Base-by-base conservation (phyloP, 345 rosid genomes). In the Ricinus communis region DNA sequence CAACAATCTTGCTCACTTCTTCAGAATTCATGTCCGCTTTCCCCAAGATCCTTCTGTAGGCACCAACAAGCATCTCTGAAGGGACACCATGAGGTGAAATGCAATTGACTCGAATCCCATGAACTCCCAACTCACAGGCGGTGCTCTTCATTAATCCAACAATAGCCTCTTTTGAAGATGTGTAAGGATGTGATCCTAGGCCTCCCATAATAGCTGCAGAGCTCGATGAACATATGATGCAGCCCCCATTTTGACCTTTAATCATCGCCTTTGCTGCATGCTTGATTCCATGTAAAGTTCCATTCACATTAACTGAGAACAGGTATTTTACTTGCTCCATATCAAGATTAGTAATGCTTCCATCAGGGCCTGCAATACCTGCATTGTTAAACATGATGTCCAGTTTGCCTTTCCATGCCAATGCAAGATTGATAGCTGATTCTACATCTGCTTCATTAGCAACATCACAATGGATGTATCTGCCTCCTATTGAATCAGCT, bases 81-180 rank as follows among this genome's bases (percentile, higher is more conserved):
- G 98, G 91, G 5, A 93, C 95, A 12, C 93, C 96, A n/a, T 93
- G 98, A 11, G 97, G 97, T 4, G 98, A 91, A 47, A 93, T 79
- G 84, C 86, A 85, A 51, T 93, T 91, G 46, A 93, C 97, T 0
- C 98, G 79, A 46, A 93, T 90, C 24, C 91, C 86, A 14, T 89
- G 82, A 50, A 53, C 70, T 6, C 98, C 96, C 25, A 93, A 68
- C 72, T 91, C 97, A n/a, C 98, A 93, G 0, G 97, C 93, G 0
- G 84, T 50, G 63, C 87, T 89, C 50, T 83, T 78, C 77, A 81
- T 83, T 33, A 89, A 11, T 4, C 95, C 90, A 4, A 85, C 64
- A 14, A 91, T 87, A 3, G 88, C 98, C 40, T 76, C 97, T 77
- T 93, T 93, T 0, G 98, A 84, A 54, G 82, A 62, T 0, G 92